Conservation (phyloP, 352 stramenopile species). For the Phytopythium litorale region DNA sequence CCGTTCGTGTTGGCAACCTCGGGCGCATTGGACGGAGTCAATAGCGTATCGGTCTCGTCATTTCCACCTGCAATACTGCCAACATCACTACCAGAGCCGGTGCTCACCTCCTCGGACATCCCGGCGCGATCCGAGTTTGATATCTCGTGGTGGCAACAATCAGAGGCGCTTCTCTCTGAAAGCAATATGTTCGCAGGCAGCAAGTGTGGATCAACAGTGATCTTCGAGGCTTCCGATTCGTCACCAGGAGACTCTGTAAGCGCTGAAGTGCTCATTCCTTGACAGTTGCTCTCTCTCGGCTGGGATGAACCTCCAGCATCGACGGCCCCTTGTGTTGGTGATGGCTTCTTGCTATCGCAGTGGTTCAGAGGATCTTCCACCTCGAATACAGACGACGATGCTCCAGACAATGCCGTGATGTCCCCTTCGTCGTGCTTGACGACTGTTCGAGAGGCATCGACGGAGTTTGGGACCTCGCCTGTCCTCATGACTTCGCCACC, state of each 20-base stretch:
- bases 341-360: not conserved
- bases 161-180: not conserved
- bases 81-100: not conserved
- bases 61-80: not conserved
- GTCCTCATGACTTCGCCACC: not conserved
- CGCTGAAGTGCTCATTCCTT: not conserved
- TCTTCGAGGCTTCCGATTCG: not conserved
- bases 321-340: not conserved
- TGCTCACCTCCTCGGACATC: not conserved
- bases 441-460: not conserved
- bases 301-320: not conserved
- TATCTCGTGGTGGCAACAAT: not conserved
- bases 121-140: not conserved
- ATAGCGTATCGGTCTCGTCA: not conserved
- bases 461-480: not conserved
- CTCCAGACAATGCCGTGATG: not conserved
- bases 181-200: not conserved
- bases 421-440: not conserved
- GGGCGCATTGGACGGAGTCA: not conserved
- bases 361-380: not conserved
- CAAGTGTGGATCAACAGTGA: not conserved
- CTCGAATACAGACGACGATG: not conserved
- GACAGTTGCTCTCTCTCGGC: not conserved
- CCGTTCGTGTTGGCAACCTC: not conserved
- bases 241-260: not conserved